Evolutionary conservation across 345 rosid species (phyloP), one percentile per base, ranked within the genome.

Genomic region (Cardiospermum halicacabum): DNA sequence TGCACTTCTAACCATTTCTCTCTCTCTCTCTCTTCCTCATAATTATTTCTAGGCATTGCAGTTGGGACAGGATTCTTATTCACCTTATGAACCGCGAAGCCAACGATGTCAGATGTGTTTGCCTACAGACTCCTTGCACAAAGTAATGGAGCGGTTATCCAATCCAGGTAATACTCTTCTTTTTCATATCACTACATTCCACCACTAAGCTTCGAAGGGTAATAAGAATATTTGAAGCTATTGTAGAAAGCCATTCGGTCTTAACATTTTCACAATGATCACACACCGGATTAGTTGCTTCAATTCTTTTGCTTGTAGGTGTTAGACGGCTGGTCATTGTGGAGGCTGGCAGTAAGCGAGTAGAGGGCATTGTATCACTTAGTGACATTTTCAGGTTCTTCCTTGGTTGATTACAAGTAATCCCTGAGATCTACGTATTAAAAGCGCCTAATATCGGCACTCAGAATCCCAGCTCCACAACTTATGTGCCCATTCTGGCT

Each of bases 101-200:
- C 89, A 84, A 71, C 73, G 89, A 68, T 85, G 89, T 71, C 95
- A 88, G 55, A 88, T 85, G 91, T 88, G 95, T 70, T 84, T 88
- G 74, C 77, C 81, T n/a, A 72, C 91, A 3, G 95, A 88, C 69
- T 55, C 95, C 12, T 68, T 88, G 71, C 86, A 74, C 69, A 77
- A 80, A 79, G 87, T 88, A 68, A 85, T 88, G 87, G 91, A 88
- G 78, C 80, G 81, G 39, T 75, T 88, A 64, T 76, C 91, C 12
- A 78, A 62, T 50, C 87, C 95, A 63, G 95, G 95, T 88, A 63
- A 40, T 10, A 49, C 49, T 56, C 72, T 11, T 27, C 19, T 26
- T 39, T 53, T 27, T 18, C 28, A 3, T 54, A 26, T 40, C 18
- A 5, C 22, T 65, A 26, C 39, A 28, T 36, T 50, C 15, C 34